These are phyloP conservation scores for Spiraea crenata DNA, from an alignment of 331 rosid species.

Conservation along the genomic window DNA sequence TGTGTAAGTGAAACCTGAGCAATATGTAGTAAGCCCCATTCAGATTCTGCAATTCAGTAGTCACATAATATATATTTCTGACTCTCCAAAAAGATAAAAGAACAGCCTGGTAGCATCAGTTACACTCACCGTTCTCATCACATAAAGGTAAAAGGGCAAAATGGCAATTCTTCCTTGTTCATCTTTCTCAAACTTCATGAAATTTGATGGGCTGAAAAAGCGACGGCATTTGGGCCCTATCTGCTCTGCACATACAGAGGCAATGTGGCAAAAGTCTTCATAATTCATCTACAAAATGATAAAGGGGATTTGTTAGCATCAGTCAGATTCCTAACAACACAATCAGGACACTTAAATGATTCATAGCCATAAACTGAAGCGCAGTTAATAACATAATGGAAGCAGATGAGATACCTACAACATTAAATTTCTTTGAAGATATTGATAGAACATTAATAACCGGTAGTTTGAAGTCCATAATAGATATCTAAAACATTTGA, in stretches of 20 bases:
- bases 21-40: constrained; percentile 28
- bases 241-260: constrained; percentile 97
- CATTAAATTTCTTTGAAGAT: not conserved
- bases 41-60: not conserved
- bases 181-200: constrained; percentile 99
- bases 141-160: constrained; percentile 97
- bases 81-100: constrained; percentile 4
- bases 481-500: not conserved
- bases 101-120: constrained; percentile 8
- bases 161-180: constrained; percentile 99
- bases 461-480: not conserved
- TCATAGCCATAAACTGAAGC: not conserved
- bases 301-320: constrained; percentile 32
- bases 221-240: constrained; percentile 97
- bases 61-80: not conserved
- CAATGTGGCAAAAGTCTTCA: constrained; percentile 99
- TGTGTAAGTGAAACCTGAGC: constrained; percentile 94
- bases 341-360: not conserved
- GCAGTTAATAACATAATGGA: not conserved
- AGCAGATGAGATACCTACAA: too few relatives aligned
- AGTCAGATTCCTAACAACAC: not conserved
- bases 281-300: constrained; percentile 81
- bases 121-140: constrained; percentile 91
- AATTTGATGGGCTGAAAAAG: constrained; percentile 98
- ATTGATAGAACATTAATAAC: not conserved